Evolutionary conservation across 805 yeast species (phyloP).

Genomic region (Peterozyma xylosa): DNA sequence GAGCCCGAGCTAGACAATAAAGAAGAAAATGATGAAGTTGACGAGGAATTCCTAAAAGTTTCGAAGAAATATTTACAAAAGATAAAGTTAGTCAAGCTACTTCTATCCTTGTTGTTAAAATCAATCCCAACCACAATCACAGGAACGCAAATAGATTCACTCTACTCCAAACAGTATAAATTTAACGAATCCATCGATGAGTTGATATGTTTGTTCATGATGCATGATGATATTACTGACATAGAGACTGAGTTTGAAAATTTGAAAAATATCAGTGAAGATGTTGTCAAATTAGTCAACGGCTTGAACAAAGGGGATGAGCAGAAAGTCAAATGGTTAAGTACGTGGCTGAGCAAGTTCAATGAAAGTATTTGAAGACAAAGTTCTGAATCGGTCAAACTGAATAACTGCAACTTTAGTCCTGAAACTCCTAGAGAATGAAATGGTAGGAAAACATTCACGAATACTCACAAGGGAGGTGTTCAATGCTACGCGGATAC

Average conservation of each 20-base stretch:
- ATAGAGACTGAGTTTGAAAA: constrained; percentile 20
- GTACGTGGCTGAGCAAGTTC: constrained; percentile 44
- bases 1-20: constrained; percentile 23
- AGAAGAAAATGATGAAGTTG: constrained; percentile 21
- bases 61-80: constrained; percentile 44
- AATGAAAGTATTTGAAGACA: constrained; percentile 9
- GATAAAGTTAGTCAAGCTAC: constrained; percentile 47
- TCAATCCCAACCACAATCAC: constrained; percentile 37
- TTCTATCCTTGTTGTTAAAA: constrained; percentile 51
- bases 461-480: no score
- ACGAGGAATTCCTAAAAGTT: constrained; percentile 18
- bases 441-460: no score
- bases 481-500: no score
- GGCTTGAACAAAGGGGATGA: constrained; percentile 40
- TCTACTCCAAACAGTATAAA: constrained; percentile 26
- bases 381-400: no score
- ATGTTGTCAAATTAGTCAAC: constrained; percentile 30
- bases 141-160: constrained; percentile 4
- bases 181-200: constrained; percentile 47
- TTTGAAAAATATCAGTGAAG: constrained; percentile 15
- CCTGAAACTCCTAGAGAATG: no score
- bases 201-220: constrained; percentile 48
- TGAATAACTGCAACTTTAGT: no score
- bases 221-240: constrained; percentile 31
- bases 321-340: constrained; percentile 51